Percentiles rank a stretch among this genome's conserved stretches.
phyloP scores from a whole-genome alignment of 2,329 filamentous ascomycete genomes.

The Hymenoscyphus linearis region DNA sequence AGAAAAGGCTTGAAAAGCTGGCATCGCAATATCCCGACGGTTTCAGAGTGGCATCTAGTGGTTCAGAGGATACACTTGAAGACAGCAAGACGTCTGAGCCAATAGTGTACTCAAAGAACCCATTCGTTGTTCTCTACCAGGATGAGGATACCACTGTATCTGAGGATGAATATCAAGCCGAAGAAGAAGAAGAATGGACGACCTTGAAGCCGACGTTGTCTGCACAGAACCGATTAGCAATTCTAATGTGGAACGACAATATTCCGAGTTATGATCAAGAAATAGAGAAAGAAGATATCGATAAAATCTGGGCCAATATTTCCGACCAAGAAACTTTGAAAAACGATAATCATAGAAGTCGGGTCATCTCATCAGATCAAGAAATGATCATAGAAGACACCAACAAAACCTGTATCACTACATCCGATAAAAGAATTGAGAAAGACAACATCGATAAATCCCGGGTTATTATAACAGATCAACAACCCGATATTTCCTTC shows the following conservation, averaged over 20 bases:
- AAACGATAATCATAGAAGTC: not conserved
- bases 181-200: not conserved
- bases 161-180: not conserved
- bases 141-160: not conserved
- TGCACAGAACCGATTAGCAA: not conserved
- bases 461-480: not conserved
- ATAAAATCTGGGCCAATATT: too few species aligned
- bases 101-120: not conserved
- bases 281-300: not conserved
- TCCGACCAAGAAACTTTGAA: too few species aligned
- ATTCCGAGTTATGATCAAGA: not conserved
- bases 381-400: not conserved
- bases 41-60: too few species aligned
- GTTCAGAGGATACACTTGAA: not conserved
- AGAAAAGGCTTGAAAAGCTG: too few species aligned
- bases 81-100: not conserved
- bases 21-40: too few species aligned
- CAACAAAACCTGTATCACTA: too few species aligned
- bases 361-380: not conserved
- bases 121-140: not conserved
- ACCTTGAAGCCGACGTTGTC: not conserved
- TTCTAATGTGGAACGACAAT: not conserved
- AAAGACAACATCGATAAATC: not conserved
- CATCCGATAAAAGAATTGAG: too few species aligned
- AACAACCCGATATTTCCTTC: too few species aligned